Percentiles rank a stretch among this genome's conserved stretches.
Conservation (phyloP, 805 yeast species). For the Candida namnaoensis region DNA sequence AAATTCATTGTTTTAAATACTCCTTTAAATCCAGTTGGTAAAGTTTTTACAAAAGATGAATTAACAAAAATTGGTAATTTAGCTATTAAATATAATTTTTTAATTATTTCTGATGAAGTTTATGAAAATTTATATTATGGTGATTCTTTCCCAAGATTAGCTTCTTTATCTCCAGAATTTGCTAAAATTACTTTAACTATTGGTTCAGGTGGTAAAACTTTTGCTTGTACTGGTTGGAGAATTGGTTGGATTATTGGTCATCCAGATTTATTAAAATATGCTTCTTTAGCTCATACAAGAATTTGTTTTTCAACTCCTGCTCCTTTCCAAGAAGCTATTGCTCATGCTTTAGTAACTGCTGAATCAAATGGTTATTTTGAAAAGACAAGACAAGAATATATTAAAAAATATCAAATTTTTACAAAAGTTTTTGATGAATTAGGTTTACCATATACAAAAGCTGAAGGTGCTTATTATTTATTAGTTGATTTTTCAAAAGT, state of each 20-base stretch:
- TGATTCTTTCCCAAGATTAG: conserved; percentile 68
- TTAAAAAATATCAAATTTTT: conserved; percentile 64
- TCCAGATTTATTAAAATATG: conserved; percentile 72
- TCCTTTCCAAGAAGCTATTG: conserved; percentile 88
- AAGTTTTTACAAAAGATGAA: conserved; percentile 73
- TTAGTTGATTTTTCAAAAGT: conserved; percentile 82
- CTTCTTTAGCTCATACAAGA: conserved; percentile 85
- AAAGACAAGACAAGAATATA: conserved; percentile 58
- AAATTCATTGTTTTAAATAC: conserved; percentile 84
- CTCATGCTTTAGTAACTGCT: conserved; percentile 65
- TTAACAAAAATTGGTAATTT: conserved; percentile 66
- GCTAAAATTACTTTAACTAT: conserved; percentile 77
- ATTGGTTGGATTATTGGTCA: conserved; percentile 93
- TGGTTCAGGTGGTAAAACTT: conserved; percentile 96
- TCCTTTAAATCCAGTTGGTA: conserved; percentile 96
- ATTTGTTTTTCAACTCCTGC: conserved; percentile 89
- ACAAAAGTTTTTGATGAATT: conserved; percentile 77
- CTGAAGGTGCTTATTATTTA: conserved; percentile 92
- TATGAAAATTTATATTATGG: conserved; percentile 83
- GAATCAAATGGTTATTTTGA: conserved; percentile 57
- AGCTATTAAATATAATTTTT: conserved; percentile 77
- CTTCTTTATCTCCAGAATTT: conserved; percentile 73
- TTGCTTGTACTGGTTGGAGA: conserved; percentile 99
- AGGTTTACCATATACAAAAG: conserved; percentile 78
- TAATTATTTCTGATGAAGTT: conserved; percentile 88